Base-by-base conservation (phyloP, 1,139 yeast species). In the Saccharomyces pastorianus region DNA sequence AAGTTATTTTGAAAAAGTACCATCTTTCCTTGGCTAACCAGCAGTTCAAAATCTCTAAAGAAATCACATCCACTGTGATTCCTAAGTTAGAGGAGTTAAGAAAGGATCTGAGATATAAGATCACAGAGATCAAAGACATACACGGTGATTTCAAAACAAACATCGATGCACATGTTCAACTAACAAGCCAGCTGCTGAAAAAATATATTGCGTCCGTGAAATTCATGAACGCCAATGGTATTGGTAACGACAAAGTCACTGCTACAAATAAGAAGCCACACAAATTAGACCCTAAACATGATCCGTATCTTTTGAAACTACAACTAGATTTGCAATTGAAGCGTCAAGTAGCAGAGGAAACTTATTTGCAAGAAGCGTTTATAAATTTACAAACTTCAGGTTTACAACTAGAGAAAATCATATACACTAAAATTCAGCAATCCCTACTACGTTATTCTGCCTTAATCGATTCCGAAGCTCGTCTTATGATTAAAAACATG, bases 351-450 rank as follows among this genome's bases (percentile, higher is more conserved):
- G 75, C 77, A 51, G 87, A 85, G 63, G 95, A 86, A 66, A 82
- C 81, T 59, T 84, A 83, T 64, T 71, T 86, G 53, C 83, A 83
- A 66, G 89, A 85, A 59, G 87, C 88, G 1, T 86, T 79, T 63
- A 76, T 80, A 56, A 86, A 85, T 65, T 72, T 86, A 58, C 93
- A 86, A 69, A 76, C 75, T 47, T 81, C 88, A n/a, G 86, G 88
- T 26, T 78, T 85, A 56, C 84, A 84, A 65, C 73, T 86, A 59
- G 93, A 86, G 64, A 79, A 82, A 58, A 85, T 86, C 58, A 78
- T 86, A 25, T 87, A 80, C 49, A 68, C 78, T 52, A 90, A 84
- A 64, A 74, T 85, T 42, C 90, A 85, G 67, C 77, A 76, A 56
- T 77, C 84, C 58, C 69, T 85, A 57, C 76, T 77, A 53, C 75